Percentiles rank a stretch among this genome's conserved stretches.
phyloP scores from a whole-genome alignment of 2,329 filamentous ascomycete genomes.

The Calonectria naviculata region DNA sequence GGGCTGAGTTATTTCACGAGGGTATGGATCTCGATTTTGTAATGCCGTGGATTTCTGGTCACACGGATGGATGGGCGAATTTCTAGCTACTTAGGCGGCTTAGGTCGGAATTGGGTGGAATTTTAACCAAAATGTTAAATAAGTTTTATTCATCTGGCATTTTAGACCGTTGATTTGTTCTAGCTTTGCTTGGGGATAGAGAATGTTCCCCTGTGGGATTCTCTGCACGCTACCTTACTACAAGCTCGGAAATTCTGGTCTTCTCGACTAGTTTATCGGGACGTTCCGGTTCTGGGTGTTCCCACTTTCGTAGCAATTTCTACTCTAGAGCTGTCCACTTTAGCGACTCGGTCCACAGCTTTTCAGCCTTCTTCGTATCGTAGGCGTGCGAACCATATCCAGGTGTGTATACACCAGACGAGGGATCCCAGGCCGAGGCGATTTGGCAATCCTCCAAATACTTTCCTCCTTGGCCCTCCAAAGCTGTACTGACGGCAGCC shows the following conservation, averaged over 20 bases:
- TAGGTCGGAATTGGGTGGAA: background rate
- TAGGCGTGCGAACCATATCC: slow-evolving; percentile 3
- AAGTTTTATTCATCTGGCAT: too few species aligned
- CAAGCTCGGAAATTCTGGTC: too few species aligned
- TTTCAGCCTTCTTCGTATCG: background rate
- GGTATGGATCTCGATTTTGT: background rate
- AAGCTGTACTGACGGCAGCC: slow-evolving; percentile 52
- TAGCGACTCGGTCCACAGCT: background rate
- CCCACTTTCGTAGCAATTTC: too few species aligned
- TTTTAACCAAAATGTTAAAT: too few species aligned
- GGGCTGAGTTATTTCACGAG: background rate
- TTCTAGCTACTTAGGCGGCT: background rate
- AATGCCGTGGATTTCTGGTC: background rate
- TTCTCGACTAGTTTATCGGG: too few species aligned
- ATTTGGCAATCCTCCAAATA: slow-evolving; percentile 48
- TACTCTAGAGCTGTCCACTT: background rate
- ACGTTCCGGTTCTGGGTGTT: too few species aligned
- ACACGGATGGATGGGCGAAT: background rate
- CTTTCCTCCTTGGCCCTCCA: slow-evolving; percentile 56
- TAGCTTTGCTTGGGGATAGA: too few species aligned
- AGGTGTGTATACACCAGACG: background rate
- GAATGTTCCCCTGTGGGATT: too few species aligned
- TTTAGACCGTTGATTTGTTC: too few species aligned
- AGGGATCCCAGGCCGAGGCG: background rate
- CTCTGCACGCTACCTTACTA: too few species aligned